Conservation (phyloP, 2,329 filamentous ascomycete species). For the Stemphylium beticola region DNA sequence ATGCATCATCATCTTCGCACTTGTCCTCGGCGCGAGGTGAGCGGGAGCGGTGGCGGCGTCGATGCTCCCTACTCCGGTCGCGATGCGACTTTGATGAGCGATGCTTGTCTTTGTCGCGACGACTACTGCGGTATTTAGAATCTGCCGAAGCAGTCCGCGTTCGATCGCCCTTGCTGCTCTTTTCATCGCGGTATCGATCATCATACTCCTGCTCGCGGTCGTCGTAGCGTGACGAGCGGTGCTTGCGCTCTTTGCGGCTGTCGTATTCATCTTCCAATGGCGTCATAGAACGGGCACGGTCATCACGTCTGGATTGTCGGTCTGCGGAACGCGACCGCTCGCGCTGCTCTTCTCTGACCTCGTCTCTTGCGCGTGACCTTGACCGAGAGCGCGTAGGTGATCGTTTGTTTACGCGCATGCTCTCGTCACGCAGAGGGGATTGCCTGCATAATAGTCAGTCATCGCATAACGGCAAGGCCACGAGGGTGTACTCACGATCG, state of each 20-base stretch:
- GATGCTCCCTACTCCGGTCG: conserved; percentile 54
- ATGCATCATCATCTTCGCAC: conserved; percentile 39
- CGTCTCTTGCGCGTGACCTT: conserved; percentile 44
- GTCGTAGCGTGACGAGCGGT: conserved; percentile 53
- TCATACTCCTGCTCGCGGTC: conserved; percentile 49
- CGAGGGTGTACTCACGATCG: conserved; percentile 36
- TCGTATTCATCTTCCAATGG: conserved; percentile 40
- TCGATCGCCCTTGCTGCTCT: conserved; percentile 59
- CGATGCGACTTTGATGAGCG: conserved; percentile 55
- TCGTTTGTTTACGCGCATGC: conserved; percentile 41
- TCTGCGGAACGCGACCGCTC: conserved; percentile 38
- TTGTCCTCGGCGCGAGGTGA: conserved; percentile 43
- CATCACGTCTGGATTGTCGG: conserved; percentile 57
- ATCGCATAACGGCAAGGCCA: background rate
- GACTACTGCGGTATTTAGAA: conserved; percentile 66
- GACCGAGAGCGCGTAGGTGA: conserved; percentile 53
- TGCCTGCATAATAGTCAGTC: conserved; percentile 27
- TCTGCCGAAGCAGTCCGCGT: conserved; percentile 71
- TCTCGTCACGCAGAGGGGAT: conserved; percentile 45
- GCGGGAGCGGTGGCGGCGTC: conserved; percentile 52
- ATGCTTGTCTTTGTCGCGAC: conserved; percentile 51
- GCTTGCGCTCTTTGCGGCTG: conserved; percentile 51
- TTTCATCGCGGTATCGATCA: conserved; percentile 51
- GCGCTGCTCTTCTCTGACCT: conserved; percentile 18
- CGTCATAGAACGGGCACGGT: conserved; percentile 61